phyloP scores from a whole-genome alignment of 768 basidiomycete genomes.

The Agaricus bisporus region DNA sequence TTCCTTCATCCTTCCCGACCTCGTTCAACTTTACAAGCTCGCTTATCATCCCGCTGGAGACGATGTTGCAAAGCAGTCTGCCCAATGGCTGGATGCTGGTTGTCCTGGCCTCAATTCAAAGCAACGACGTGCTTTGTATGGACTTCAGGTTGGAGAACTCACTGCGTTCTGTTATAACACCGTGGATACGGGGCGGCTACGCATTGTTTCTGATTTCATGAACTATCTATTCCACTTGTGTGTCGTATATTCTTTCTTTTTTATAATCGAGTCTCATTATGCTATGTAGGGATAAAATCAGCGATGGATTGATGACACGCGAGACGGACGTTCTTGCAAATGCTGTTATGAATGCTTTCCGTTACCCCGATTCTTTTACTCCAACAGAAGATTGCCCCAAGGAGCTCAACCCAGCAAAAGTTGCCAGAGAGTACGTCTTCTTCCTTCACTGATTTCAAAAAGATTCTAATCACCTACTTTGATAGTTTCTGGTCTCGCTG shows the following conservation, averaged over 20 bases:
- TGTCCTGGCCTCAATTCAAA: conserved; percentile 41
- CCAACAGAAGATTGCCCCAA: conserved; percentile 40
- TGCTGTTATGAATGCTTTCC: conserved; percentile 67
- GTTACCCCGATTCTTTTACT: conserved; percentile 46
- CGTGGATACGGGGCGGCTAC: conserved; percentile 47
- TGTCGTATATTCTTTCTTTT: conserved; percentile 18
- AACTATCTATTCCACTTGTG: conserved; percentile 51
- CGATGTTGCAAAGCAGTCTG: conserved; percentile 38
- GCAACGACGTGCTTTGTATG: conserved; percentile 42
- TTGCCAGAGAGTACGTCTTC: conserved; percentile 59
- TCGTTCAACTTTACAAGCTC: conserved; percentile 44
- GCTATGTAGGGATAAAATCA: conserved; percentile 58
- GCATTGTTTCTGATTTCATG: conserved; percentile 66
- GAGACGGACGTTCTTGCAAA: conserved; percentile 53
- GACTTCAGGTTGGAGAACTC: conserved; percentile 61
- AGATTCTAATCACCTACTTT: conserved; percentile 4
- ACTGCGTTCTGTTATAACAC: conserved; percentile 60
- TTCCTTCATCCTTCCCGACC: conserved; percentile 48
- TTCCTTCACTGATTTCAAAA: conserved; percentile 5
- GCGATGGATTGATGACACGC: conserved; percentile 69
- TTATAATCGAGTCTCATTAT: conserved; percentile 10
- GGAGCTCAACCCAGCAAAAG: conserved; percentile 50
- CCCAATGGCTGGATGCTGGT: conserved; percentile 41
- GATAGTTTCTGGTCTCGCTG: conserved; percentile 68
- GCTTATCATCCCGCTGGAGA: conserved; percentile 40